These are phyloP conservation scores for Pythium phragmiticola DNA, from an alignment of 352 stramenopile genomes.

Conservation along the genomic window DNA sequence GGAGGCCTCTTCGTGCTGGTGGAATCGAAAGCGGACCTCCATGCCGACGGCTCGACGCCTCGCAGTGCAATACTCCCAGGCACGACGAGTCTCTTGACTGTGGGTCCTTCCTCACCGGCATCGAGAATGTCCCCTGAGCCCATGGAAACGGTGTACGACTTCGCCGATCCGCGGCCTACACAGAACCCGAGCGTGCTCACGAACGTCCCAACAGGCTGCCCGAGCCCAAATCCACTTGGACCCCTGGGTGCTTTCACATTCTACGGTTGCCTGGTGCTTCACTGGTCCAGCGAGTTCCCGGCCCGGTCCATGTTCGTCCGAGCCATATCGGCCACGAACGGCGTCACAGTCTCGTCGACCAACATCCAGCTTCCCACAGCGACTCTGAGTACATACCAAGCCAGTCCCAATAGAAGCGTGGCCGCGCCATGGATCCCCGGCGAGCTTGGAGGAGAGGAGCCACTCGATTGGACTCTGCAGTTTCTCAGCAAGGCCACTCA, in stretches of 20 bases:
- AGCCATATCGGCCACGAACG: slow-evolving; percentile 5
- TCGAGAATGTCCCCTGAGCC: neutral
- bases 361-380: slow-evolving; percentile 4
- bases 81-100: neutral
- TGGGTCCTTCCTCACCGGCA: neutral
- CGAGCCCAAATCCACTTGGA: neutral
- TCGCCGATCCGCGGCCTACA: neutral
- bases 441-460: neutral
- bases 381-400: neutral
- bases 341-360: neutral
- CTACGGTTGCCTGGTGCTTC: slow-evolving; percentile 14
- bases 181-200: slow-evolving; percentile 15
- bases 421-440: slow-evolving; percentile 8
- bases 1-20: neutral
- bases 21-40: slow-evolving; percentile 5
- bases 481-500: neutral
- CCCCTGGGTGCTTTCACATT: neutral
- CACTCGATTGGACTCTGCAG: slow-evolving; percentile 8
- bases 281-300: slow-evolving; percentile 15
- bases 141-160: neutral
- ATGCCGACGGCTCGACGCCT: slow-evolving; percentile 11
- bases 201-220: slow-evolving; percentile 2
- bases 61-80: slow-evolving; percentile 14
- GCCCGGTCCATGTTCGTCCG: slow-evolving; percentile 3
- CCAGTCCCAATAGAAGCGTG: neutral